Base-by-base conservation (phyloP, 768 basidiomycete genomes). In the Melanogaster broomeanus region DNA sequence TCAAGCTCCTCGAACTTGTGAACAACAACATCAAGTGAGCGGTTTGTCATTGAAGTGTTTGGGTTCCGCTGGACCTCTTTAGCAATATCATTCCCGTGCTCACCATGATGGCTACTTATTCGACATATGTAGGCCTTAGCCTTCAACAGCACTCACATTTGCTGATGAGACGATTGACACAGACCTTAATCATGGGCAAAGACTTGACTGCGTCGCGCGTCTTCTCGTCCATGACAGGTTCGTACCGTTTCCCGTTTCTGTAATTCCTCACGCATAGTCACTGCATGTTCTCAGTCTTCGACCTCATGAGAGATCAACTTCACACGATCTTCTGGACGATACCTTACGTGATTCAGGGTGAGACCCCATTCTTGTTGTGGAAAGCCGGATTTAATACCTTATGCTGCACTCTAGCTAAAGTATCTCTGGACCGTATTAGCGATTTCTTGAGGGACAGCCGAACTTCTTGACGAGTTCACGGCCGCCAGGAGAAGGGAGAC, bases 71-170 rank as follows among this genome's bases (percentile, higher is more conserved):
- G 44, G 25, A 43, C 46, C 31, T 2, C 46, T 21, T 21, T 25
- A 88, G 84, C 60, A 81, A 75, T 53, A 50, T 80, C 33, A 77
- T 88, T 39, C 88, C 88, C 0, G 64, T 88, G 9, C 33, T 80
- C 1, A 83, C 80, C 27, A 90, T 89, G 87, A 60, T 85, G 37
- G 75, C 79, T 15, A 83, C 85, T 2, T 89, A 81, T 58, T 72
- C 77, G 2, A 73, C 80, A 7, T 88, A 84, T 53, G 75, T 84
- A 67, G 48, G 80, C 62, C 6, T 33, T 19, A 18, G 33, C 28
- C 16, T 33, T 3, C 25, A 12, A 22, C 21, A 7, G 12, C 12
- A 7, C n/a, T 24, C 19, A 8, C 4, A n/a, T 24, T 11, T 19
- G 22, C 22, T 15, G 15, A 24, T 42, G n/a, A n/a, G n/a, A n/a